phyloP scores from a whole-genome alignment of 164 flowering plant species.

The Sedum album region DNA sequence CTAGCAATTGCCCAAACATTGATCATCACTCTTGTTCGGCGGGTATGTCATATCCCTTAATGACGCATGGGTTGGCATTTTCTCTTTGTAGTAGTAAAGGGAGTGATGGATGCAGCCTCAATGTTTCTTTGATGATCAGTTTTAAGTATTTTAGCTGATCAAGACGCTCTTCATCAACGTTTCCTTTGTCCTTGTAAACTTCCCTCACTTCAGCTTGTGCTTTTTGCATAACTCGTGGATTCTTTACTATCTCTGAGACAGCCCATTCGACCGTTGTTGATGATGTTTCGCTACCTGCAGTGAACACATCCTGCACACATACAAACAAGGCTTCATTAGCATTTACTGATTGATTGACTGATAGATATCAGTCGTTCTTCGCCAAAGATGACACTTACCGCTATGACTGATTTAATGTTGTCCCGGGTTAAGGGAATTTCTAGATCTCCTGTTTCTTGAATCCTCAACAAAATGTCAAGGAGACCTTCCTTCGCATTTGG shows the following conservation, averaged over 20 bases:
- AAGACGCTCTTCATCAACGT: conserved; percentile 15
- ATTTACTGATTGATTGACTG: background rate
- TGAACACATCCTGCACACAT: conserved; percentile 20
- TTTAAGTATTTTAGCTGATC: conserved; percentile 18
- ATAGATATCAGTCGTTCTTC: too few relatives aligned
- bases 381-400: background rate
- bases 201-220: conserved; percentile 27
- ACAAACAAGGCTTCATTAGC: background rate
- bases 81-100: conserved; percentile 29
- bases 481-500: too few relatives aligned
- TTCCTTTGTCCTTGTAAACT: conserved; percentile 14
- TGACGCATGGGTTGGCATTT: conserved; percentile 17
- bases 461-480: too few relatives aligned
- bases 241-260: conserved; percentile 26
- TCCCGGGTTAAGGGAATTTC: conserved; percentile 11
- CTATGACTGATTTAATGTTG: conserved; percentile 5
- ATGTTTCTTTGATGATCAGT: conserved; percentile 15
- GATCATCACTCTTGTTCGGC: conserved; percentile 17
- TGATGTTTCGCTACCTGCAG: conserved; percentile 27
- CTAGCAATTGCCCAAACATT: conserved; percentile 33
- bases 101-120: too few relatives aligned
- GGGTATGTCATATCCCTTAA: conserved; percentile 22
- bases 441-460: conserved; percentile 4
- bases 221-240: conserved; percentile 22
- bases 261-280: conserved; percentile 26